Conservation (phyloP, 176 grass and related monocot species). For the Cenchrus fungigraminus region DNA sequence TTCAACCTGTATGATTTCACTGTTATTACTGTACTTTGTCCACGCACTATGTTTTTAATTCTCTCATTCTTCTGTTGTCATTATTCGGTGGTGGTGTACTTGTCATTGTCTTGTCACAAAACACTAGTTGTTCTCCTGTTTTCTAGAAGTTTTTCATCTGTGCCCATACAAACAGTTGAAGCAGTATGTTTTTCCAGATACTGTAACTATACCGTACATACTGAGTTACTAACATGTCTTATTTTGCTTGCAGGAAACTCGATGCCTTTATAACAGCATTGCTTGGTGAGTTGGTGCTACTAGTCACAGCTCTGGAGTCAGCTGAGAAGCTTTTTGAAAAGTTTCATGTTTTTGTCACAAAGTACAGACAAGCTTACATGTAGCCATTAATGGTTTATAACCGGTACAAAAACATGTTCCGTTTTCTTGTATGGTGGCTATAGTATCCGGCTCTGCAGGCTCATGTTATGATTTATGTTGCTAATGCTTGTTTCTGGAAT, state of each 20-base stretch:
- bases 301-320: neutral
- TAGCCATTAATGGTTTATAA: constrained; percentile 12
- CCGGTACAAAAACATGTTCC: neutral
- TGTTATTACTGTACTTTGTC: no score
- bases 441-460: neutral
- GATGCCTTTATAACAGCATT: constrained; percentile 36
- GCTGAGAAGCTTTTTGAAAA: constrained; percentile 16
- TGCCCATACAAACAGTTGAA: neutral
- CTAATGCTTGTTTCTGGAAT: neutral
- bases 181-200: constrained; percentile 2
- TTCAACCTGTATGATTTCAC: no score
- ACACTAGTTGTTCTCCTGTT: neutral
- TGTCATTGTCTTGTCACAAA: neutral
- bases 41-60: no score
- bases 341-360: neutral
- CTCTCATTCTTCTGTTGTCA: no score
- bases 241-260: constrained; percentile 32
- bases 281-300: neutral
- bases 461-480: neutral
- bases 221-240: neutral
- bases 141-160: neutral
- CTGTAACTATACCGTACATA: neutral
- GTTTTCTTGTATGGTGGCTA: neutral
- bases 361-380: neutral
- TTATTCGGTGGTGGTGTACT: no score